phyloP scores from a whole-genome alignment of 768 basidiomycete species.

The Panaeolus cyanescens region DNA sequence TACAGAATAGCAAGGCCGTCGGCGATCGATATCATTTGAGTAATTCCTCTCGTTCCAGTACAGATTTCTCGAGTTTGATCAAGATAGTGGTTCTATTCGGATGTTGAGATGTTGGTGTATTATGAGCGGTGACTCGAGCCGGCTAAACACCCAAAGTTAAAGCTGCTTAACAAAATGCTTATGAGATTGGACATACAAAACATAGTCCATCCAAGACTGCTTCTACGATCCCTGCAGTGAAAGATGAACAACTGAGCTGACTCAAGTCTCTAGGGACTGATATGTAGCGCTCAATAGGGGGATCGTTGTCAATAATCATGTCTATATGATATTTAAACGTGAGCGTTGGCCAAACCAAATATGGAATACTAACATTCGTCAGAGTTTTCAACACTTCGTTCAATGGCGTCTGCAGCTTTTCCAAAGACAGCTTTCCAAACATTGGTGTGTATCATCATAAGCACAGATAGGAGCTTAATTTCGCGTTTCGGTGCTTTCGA shows the following conservation, averaged over 20 bases:
- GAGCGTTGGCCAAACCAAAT: conserved; percentile 2
- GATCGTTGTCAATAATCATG: conserved; percentile 98
- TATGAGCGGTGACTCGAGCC: conserved; percentile 94
- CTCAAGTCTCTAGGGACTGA: conserved; percentile 95
- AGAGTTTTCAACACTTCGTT: conserved; percentile 94
- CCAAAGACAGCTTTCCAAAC: conserved; percentile 96
- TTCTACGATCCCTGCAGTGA: conserved; percentile 96
- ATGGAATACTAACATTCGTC: conserved; percentile 77
- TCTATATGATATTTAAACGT: conserved; percentile 46
- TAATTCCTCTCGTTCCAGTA: conserved; percentile 92
- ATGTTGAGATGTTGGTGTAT: conserved; percentile 78
- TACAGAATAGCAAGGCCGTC: neutral
- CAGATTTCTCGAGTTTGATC: conserved; percentile 93
- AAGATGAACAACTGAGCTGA: conserved; percentile 94
- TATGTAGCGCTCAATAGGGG: conserved; percentile 87
- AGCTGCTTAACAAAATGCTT: neutral
- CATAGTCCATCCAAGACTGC: conserved; percentile 93
- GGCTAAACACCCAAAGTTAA: conserved; percentile 60
- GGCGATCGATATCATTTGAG: conserved; percentile 55
- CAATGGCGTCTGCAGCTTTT: conserved; percentile 90
- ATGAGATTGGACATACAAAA: conserved; percentile 64
- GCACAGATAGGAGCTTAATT: conserved; percentile 84
- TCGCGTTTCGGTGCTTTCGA: conserved; percentile 93
- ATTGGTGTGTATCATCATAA: conserved; percentile 94
- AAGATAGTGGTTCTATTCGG: conserved; percentile 93